A percentile compares a stretch with the other conserved stretches of the same genome.
Evolutionary conservation across 2,329 filamentous ascomycete genomes (phyloP).

Genomic region (Pseudogymnoascus sp.): DNA sequence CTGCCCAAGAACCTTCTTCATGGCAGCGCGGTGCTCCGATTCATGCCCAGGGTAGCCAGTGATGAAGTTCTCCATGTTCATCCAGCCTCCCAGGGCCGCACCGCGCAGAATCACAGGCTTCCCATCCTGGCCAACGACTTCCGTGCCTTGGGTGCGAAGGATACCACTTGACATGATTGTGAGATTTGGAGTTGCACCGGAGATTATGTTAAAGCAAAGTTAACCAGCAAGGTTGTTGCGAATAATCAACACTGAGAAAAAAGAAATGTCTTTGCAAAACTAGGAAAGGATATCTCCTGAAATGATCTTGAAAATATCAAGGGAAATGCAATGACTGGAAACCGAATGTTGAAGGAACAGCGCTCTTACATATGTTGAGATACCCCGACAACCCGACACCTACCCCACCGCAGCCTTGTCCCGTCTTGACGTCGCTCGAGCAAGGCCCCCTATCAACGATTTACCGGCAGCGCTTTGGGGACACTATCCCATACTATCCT

Average conservation of each 20-base stretch:
- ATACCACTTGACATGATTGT: conserved; percentile 25
- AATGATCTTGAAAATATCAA: neutral
- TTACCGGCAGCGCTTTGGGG: neutral
- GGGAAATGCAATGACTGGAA: neutral
- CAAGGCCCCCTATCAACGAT: neutral
- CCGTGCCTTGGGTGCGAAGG: conserved; percentile 31
- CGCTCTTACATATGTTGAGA: neutral
- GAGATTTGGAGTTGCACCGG: neutral
- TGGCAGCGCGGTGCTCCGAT: conserved; percentile 38
- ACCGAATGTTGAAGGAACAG: neutral
- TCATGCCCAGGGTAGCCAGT: conserved; percentile 45
- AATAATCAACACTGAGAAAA: neutral
- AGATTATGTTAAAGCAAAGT: neutral
- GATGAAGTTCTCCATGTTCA: conserved; percentile 43
- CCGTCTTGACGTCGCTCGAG: neutral
- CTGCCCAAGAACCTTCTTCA: conserved; percentile 39
- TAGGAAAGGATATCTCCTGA: neutral
- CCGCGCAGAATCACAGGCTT: conserved; percentile 19
- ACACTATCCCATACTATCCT: neutral
- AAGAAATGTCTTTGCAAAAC: neutral
- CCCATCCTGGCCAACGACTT: conserved; percentile 32
- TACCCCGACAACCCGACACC: neutral
- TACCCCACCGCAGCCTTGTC: conserved; percentile 6
- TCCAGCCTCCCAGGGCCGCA: conserved; percentile 13
- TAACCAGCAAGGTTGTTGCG: neutral